Evolutionary conservation across 2,329 filamentous ascomycete genomes (phyloP), one percentile per base, ranked within the genome.

Genomic region (Hypoxylon sp.): DNA sequence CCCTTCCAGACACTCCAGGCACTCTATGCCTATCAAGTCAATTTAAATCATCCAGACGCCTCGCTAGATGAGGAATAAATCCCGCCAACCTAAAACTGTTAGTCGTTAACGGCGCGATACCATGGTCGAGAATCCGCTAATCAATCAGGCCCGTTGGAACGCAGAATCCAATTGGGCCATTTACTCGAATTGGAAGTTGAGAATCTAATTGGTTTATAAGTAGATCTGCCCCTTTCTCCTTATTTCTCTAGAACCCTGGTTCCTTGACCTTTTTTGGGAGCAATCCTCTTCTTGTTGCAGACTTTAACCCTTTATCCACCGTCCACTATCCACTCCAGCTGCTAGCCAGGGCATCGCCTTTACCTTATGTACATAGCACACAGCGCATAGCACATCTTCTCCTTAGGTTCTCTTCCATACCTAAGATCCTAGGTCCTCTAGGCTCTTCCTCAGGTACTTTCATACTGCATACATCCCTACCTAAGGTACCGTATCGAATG

Each of bases 11-110:
- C 32, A 37, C 39, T 20, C 53, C 44, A 46, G 43, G n/a, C 11
- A 64, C 56, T 62, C 44, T 59, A 17, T 43, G 24, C 57, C 60
- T 64, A 62, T 62, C 64, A 56, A 56, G 54, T 19, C 47, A 54
- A 39, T 48, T 39, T 47, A 56, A 51, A 46, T 39, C 30, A 49
- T 54, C 48, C 48, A 56, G 59, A 56, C 30, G 22, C 2, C 49
- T 15, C 39, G 43, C 48, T 26, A 51, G 48, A 66, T 43, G 34
- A 52, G 54, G 50, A 51, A 43, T 63, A 52, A 24, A 51, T 37
- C 48, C 58, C 52, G 17, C 67, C 58, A 61, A 63, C 64, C 64
- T 56, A 65, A 60, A 61, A 20, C 13, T 46, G 46, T 7, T 26
- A 50, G 22, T 50, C 13, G 34, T 58, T 34, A 44, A 54, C 24